These are phyloP conservation scores for Parastagonospora avenae DNA, from an alignment of 2,329 filamentous ascomycete genomes.

Conservation along the genomic window DNA sequence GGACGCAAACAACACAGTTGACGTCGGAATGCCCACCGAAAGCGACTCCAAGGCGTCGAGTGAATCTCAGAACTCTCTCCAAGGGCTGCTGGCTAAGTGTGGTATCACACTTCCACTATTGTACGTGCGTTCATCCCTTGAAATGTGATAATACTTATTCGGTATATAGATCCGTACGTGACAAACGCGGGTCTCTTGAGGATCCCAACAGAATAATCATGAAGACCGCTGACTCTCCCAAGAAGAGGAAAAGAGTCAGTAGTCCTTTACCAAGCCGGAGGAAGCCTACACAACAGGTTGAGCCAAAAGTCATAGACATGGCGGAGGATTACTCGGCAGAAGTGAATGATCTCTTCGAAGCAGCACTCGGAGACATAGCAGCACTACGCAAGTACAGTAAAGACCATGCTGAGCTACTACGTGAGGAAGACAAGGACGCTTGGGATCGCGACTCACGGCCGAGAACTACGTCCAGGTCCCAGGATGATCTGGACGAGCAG, in stretches of 20 bases:
- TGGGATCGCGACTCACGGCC: constrained; percentile 46
- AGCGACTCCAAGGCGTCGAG: constrained; percentile 29
- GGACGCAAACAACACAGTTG: constrained; percentile 16
- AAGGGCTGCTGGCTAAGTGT: constrained; percentile 36
- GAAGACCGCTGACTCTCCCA: constrained; percentile 38
- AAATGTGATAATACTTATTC: constrained; percentile 2
- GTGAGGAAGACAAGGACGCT: constrained; percentile 32
- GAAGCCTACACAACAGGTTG: constrained; percentile 14
- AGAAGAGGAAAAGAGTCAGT: constrained; percentile 40
- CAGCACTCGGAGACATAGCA: constrained; percentile 2
- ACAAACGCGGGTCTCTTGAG: constrained; percentile 26
- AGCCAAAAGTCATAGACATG: constrained; percentile 8
- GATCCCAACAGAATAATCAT: constrained; percentile 30
- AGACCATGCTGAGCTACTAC: constrained; percentile 33
- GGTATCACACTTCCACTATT: constrained; percentile 14
- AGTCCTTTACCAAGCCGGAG: constrained; percentile 23
- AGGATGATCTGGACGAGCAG: constrained; percentile 30
- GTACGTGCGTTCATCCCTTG: neutral
- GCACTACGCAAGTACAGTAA: constrained; percentile 22
- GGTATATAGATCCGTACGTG: constrained; percentile 38
- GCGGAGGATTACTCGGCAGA: neutral
- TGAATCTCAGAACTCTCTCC: constrained; percentile 27
- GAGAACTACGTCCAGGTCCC: constrained; percentile 4
- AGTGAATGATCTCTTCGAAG: constrained; percentile 8
- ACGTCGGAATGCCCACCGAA: constrained; percentile 40